Evolutionary conservation across 2,329 filamentous ascomycete genomes (phyloP).

Genomic region (Microcyclospora tardicrescens): DNA sequence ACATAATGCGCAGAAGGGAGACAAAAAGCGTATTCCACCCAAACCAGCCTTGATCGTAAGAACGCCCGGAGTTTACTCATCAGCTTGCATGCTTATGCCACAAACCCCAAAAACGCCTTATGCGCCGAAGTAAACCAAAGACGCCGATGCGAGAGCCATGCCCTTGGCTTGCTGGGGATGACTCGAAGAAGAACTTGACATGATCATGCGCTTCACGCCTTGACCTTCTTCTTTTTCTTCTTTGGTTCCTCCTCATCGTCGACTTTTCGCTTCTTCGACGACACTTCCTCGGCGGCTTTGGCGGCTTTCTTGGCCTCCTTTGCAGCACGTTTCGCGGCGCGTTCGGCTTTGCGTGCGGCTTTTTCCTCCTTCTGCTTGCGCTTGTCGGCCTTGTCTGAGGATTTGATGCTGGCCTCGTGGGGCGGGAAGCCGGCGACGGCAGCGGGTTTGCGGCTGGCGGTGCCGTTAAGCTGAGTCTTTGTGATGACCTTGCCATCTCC

Average conservation of each 20-base stretch:
- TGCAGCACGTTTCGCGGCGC: slow-evolving; percentile 25
- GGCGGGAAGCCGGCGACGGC: slow-evolving; percentile 3
- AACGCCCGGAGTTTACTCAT: too few relatives aligned
- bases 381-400: slow-evolving; percentile 12
- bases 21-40: too few relatives aligned
- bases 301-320: slow-evolving; percentile 30
- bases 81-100: too few relatives aligned
- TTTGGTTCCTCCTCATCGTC: slow-evolving; percentile 9
- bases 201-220: slow-evolving; percentile 6
- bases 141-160: too few relatives aligned
- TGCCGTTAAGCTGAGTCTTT: slow-evolving; percentile 12
- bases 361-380: slow-evolving; percentile 15
- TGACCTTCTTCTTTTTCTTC: slow-evolving; percentile 16
- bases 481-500: slow-evolving; percentile 18
- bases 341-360: slow-evolving; percentile 13
- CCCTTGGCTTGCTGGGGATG: too few relatives aligned
- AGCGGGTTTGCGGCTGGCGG: slow-evolving; percentile 6
- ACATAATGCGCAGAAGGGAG: too few relatives aligned
- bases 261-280: slow-evolving; percentile 28
- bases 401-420: slow-evolving; percentile 6
- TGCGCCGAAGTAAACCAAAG: too few relatives aligned
- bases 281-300: slow-evolving; percentile 39
- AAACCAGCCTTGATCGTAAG: too few relatives aligned
- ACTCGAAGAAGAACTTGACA: not conserved
- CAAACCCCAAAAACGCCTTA: too few relatives aligned